Evolutionary conservation across 257 asterid genomes (phyloP).

Genomic region (Solanum chiquidenum): DNA sequence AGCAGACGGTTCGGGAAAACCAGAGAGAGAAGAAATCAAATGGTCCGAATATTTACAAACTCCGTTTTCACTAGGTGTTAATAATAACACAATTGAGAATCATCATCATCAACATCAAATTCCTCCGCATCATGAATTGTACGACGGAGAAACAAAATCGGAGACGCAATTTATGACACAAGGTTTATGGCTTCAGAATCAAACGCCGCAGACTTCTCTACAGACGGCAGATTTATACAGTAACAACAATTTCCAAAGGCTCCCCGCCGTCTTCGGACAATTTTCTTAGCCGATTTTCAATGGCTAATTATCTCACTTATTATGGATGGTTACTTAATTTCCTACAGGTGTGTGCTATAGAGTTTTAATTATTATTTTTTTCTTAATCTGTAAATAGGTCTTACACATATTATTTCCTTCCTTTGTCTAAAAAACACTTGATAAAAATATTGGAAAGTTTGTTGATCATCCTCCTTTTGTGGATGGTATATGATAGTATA

Average conservation of each 20-base stretch:
- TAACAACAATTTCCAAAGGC: conserved; percentile 55
- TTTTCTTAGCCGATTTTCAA: conserved; percentile 29
- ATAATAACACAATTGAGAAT: conserved; percentile 3
- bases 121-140: conserved; percentile 20
- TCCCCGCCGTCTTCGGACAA: conserved; percentile 55
- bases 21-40: conserved; percentile 39
- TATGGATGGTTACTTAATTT: not conserved
- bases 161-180: conserved; percentile 17
- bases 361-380: not conserved
- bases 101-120: conserved; percentile 5
- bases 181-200: conserved; percentile 31
- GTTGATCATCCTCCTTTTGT: not conserved
- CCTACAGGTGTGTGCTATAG: conserved; percentile 38
- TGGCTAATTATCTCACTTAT: not conserved
- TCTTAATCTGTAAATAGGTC: conserved; percentile 62
- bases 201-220: conserved; percentile 21
- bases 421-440: conserved; percentile 18
- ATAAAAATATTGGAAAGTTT: conserved; percentile 8
- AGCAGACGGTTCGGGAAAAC: conserved; percentile 16
- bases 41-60: conserved; percentile 74
- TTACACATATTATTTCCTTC: conserved; percentile 29
- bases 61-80: conserved; percentile 35
- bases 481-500: conserved; percentile 3
- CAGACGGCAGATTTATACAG: conserved; percentile 36
- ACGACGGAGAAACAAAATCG: conserved; percentile 23